A percentile compares a stretch with the other conserved stretches of the same genome.
phyloP scores from a whole-genome alignment of 495 filamentous ascomycete species.

The Talaromyces stipitatus region DNA sequence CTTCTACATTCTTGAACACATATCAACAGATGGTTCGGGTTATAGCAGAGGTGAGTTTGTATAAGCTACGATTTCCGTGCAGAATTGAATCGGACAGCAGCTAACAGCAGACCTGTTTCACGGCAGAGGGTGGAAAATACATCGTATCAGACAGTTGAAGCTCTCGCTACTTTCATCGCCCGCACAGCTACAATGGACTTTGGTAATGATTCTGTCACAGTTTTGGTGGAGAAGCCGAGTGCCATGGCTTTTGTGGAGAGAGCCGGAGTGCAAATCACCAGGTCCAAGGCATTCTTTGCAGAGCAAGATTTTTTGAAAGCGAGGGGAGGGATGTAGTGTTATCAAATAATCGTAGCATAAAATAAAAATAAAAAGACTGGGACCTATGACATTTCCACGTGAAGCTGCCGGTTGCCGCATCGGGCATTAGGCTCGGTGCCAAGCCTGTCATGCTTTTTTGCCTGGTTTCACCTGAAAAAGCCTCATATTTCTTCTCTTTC shows the following conservation, averaged over 20 bases:
- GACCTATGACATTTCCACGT: conserved; percentile 1
- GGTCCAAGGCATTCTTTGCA: conserved; percentile 40
- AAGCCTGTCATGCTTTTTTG: background rate
- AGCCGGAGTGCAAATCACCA: conserved; percentile 50
- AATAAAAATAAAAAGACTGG: background rate
- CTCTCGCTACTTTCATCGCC: conserved; percentile 46
- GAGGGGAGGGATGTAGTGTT: background rate
- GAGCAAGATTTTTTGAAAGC: conserved; percentile 12
- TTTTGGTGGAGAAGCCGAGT: conserved; percentile 49
- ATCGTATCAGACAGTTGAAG: conserved; percentile 49
- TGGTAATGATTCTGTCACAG: conserved; percentile 43
- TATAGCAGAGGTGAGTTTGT: conserved; percentile 34
- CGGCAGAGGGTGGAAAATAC: conserved; percentile 43
- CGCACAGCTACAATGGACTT: conserved; percentile 45
- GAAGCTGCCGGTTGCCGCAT: background rate
- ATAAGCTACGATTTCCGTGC: background rate
- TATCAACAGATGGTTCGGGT: conserved; percentile 36
- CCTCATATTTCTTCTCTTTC: background rate
- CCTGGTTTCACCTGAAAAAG: background rate
- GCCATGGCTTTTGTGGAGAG: conserved; percentile 48
- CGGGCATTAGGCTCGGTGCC: background rate
- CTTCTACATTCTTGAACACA: conserved; percentile 31
- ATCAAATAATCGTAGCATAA: background rate
- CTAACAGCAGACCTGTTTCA: background rate
- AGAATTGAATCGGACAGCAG: background rate